Evolutionary conservation across 2,329 filamentous ascomycete species (phyloP).

Genomic region (Arthrobotrys sphaeroides): DNA sequence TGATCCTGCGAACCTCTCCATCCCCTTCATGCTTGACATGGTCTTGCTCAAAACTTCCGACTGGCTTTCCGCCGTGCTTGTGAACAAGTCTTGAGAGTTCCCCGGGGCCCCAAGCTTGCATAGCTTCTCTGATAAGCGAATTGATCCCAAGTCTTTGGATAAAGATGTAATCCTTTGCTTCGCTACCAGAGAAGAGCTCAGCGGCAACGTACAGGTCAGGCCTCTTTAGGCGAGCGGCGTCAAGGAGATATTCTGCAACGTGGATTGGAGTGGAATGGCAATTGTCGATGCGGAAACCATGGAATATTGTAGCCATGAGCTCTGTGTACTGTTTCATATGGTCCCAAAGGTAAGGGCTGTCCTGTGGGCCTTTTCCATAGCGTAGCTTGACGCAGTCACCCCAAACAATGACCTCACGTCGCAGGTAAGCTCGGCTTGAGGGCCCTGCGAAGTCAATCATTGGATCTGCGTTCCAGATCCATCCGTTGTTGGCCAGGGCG

Average conservation of each 20-base stretch:
- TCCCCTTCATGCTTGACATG: constrained; percentile 72
- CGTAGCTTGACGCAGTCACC: constrained; percentile 97
- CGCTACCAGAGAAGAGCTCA: constrained; percentile 93
- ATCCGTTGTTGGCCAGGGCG: constrained; percentile 92
- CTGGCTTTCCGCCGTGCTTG: constrained; percentile 89
- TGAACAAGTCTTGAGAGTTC: constrained; percentile 94
- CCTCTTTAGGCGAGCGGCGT: constrained; percentile 87
- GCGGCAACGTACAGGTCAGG: constrained; percentile 91
- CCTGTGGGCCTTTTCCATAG: constrained; percentile 80
- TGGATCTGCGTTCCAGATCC: constrained; percentile 98
- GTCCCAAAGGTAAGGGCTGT: constrained; percentile 94
- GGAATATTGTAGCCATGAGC: constrained; percentile 92
- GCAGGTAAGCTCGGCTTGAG: constrained; percentile 89
- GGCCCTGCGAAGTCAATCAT: constrained; percentile 92
- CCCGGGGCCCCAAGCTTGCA: constrained; percentile 96
- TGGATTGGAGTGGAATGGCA: constrained; percentile 95
- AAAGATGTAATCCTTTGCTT: constrained; percentile 95
- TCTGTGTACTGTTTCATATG: constrained; percentile 94
- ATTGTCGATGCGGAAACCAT: constrained; percentile 96
- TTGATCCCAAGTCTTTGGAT: constrained; percentile 91
- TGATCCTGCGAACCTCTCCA: constrained; percentile 82
- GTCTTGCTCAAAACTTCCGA: constrained; percentile 96
- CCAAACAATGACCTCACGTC: constrained; percentile 96
- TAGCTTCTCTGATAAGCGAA: constrained; percentile 92
- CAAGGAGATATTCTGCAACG: constrained; percentile 92